Evolutionary conservation across 2,329 filamentous ascomycete species (phyloP).

Genomic region (Paracamarosporium sp.): DNA sequence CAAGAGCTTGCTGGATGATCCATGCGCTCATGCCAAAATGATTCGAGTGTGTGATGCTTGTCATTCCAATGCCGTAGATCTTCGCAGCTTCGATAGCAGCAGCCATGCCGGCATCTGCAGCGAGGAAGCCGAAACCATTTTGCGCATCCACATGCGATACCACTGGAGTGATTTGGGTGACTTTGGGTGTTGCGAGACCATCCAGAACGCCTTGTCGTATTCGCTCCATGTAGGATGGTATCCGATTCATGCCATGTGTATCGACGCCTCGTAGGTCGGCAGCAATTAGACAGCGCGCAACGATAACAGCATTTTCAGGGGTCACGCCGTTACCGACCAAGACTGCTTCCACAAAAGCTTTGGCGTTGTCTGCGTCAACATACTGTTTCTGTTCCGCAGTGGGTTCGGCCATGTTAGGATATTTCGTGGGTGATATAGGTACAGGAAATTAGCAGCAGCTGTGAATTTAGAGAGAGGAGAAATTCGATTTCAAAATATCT

Average conservation of each 20-base stretch:
- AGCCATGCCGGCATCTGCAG: conserved; percentile 70
- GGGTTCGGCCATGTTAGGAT: not conserved
- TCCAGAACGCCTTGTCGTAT: conserved; percentile 74
- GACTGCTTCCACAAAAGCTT: conserved; percentile 59
- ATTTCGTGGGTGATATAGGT: not conserved
- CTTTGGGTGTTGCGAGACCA: conserved; percentile 62
- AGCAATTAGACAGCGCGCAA: conserved; percentile 73
- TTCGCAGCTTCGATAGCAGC: conserved; percentile 71
- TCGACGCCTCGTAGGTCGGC: conserved; percentile 82
- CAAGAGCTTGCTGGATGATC: conserved; percentile 78
- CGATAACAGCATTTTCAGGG: conserved; percentile 62
- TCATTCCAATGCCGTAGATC: conserved; percentile 75
- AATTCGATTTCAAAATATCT: not conserved
- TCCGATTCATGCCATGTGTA: conserved; percentile 78
- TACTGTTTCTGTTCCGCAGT: conserved; percentile 14
- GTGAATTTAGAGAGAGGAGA: not conserved
- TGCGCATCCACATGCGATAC: conserved; percentile 72
- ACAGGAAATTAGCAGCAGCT: no score
- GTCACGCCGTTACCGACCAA: conserved; percentile 69
- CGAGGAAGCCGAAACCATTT: conserved; percentile 79
- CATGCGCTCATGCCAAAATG: conserved; percentile 86
- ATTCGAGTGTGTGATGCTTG: conserved; percentile 76
- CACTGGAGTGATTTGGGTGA: conserved; percentile 71
- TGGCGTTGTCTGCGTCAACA: conserved; percentile 28
- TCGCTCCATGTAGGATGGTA: conserved; percentile 78